Conservation (phyloP, 345 rosid genomes). For the Kernera saxatilis region DNA sequence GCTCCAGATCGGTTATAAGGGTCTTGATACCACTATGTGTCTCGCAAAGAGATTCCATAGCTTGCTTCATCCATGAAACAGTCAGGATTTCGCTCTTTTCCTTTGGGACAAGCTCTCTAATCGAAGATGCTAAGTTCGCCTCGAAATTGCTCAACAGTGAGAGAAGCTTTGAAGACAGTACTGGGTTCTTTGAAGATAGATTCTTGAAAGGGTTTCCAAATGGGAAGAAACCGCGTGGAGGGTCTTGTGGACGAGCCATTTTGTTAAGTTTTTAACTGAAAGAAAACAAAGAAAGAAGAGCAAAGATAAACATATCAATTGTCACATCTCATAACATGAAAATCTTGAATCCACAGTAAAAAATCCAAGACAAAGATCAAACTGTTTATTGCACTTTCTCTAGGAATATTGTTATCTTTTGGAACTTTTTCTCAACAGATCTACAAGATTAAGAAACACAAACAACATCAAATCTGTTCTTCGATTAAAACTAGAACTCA, state of each 20-base stretch:
- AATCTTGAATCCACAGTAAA: neutral
- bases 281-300: neutral
- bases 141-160: slow-evolving; percentile 24
- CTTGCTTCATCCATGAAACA: slow-evolving; percentile 35
- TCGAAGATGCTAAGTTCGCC: slow-evolving; percentile 17
- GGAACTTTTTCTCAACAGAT: neutral
- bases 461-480: neutral
- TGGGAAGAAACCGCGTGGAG: slow-evolving; percentile 30
- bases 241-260: slow-evolving; percentile 32
- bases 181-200: slow-evolving; percentile 26
- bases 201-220: slow-evolving; percentile 35
- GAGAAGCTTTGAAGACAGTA: slow-evolving; percentile 20
- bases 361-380: neutral
- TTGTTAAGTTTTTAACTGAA: neutral
- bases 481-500: neutral
- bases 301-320: neutral
- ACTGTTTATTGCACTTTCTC: neutral
- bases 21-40: slow-evolving; percentile 26
- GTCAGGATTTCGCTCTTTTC: slow-evolving; percentile 20
- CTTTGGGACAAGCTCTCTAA: slow-evolving; percentile 26
- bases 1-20: slow-evolving; percentile 28
- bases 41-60: slow-evolving; percentile 28
- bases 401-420: neutral
- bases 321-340: neutral
- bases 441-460: neutral